phyloP scores from a whole-genome alignment of 1,139 yeast species.

The Blastobotrys persicus region DNA sequence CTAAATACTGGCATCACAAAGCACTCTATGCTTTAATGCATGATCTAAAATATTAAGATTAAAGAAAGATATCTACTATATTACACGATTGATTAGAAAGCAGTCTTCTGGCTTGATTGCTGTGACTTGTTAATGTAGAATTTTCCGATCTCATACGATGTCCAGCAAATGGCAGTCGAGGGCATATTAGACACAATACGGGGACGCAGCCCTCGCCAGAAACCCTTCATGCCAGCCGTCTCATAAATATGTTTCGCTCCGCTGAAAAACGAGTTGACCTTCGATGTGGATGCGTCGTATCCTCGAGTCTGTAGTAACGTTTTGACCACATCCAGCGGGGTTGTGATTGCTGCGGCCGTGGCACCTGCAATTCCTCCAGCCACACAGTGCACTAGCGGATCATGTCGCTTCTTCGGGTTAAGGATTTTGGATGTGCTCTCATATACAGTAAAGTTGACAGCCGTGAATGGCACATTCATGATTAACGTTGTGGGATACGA shows the following conservation, averaged over 20 bases:
- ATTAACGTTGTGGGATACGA: slow-evolving; percentile 94
- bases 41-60: neutral
- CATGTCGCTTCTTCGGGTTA: slow-evolving; percentile 76
- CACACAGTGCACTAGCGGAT: slow-evolving; percentile 88
- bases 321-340: slow-evolving; percentile 93
- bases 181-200: slow-evolving; percentile 93
- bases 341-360: slow-evolving; percentile 91
- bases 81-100: slow-evolving; percentile 1
- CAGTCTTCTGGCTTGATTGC: slow-evolving; percentile 2
- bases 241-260: slow-evolving; percentile 70
- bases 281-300: slow-evolving; percentile 37
- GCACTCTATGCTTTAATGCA: neutral
- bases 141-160: slow-evolving; percentile 97
- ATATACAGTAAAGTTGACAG: slow-evolving; percentile 89
- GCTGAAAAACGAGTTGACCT: slow-evolving; percentile 62
- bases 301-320: slow-evolving; percentile 84
- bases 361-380: slow-evolving; percentile 98
- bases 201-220: slow-evolving; percentile 83
- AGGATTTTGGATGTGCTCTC: slow-evolving; percentile 75
- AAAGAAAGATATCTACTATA: slow-evolving; percentile 9
- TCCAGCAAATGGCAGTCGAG: slow-evolving; percentile 97
- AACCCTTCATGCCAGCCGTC: slow-evolving; percentile 67
- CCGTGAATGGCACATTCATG: slow-evolving; percentile 94
- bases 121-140: slow-evolving; percentile 44
- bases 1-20: too few relatives aligned